Conservation (phyloP, 2,329 filamentous ascomycete genomes). For the Exophiala lecanii-corni region DNA sequence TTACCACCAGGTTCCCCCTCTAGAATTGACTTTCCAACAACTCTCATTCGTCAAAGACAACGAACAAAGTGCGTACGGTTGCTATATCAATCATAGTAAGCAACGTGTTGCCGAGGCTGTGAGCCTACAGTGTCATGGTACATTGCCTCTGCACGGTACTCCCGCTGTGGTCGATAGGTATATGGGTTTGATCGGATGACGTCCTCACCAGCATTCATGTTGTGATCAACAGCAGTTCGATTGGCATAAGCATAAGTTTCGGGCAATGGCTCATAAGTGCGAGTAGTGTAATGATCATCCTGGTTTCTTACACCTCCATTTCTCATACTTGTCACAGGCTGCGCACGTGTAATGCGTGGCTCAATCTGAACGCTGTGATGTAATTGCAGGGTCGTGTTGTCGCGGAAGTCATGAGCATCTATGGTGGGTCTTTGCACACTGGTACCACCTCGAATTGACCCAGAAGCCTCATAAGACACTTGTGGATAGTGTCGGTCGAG, state of each 20-base stretch:
- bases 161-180: too few relatives aligned
- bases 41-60: too few relatives aligned
- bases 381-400: conserved; percentile 2
- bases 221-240: conserved; percentile 6
- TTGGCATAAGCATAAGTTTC: conserved; percentile 12
- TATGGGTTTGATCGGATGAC: too few relatives aligned
- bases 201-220: conserved; percentile 8
- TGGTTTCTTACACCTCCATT: conserved; percentile 2
- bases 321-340: conserved; percentile 5
- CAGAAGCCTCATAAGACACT: conserved; percentile 7
- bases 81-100: conserved; percentile 11
- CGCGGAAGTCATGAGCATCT: conserved; percentile 7
- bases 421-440: conserved; percentile 3
- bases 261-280: conserved; percentile 10
- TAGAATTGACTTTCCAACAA: too few relatives aligned
- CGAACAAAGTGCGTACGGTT: too few relatives aligned
- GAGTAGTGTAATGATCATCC: conserved; percentile 2
- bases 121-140: conserved; percentile 10
- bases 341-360: background rate
- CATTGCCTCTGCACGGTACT: conserved; percentile 7
- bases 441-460: conserved; percentile 4
- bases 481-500: background rate
- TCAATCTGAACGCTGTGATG: conserved; percentile 4
- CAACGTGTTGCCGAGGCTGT: conserved; percentile 9
- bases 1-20: too few relatives aligned